These are phyloP conservation scores for Picea sitchensis DNA, from an alignment of 75 land plant genomes.

Conservation along the genomic window DNA sequence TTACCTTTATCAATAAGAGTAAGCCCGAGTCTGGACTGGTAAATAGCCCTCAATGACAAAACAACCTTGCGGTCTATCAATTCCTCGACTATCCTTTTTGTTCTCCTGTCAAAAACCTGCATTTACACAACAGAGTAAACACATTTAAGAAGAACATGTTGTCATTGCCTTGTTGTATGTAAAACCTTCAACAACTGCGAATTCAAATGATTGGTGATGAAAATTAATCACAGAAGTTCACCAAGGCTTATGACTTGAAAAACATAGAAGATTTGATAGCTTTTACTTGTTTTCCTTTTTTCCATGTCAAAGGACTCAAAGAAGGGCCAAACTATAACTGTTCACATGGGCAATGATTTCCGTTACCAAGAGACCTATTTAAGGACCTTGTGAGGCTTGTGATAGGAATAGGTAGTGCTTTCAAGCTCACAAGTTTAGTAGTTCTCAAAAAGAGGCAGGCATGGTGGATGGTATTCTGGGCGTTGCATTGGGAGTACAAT, in stretches of 20 bases:
- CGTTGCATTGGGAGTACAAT: no score
- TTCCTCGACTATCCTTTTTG: slow-evolving; percentile 87
- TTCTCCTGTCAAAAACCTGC: slow-evolving; percentile 88
- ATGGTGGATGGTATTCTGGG: no score
- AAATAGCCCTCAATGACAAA: slow-evolving; percentile 74
- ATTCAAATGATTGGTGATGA: not conserved
- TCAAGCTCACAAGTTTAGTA: no score
- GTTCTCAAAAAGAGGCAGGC: no score
- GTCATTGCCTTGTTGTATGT: not conserved
- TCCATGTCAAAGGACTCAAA: no score
- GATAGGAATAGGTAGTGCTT: no score
- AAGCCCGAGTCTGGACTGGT: slow-evolving; percentile 87
- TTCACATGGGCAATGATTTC: no score
- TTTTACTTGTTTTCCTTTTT: no score
- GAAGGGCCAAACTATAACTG: no score
- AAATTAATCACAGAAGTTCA: not conserved
- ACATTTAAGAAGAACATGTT: not conserved
- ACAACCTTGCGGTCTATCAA: slow-evolving; percentile 77
- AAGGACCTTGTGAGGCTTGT: no score
- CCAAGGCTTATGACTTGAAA: not conserved
- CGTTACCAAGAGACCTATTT: no score
- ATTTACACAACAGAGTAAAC: not conserved
- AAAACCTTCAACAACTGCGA: not conserved
- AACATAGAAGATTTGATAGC: not conserved
- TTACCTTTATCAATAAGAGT: slow-evolving; percentile 79